Base-by-base conservation (phyloP, 495 filamentous ascomycete genomes). In the Monascus purpureus region DNA sequence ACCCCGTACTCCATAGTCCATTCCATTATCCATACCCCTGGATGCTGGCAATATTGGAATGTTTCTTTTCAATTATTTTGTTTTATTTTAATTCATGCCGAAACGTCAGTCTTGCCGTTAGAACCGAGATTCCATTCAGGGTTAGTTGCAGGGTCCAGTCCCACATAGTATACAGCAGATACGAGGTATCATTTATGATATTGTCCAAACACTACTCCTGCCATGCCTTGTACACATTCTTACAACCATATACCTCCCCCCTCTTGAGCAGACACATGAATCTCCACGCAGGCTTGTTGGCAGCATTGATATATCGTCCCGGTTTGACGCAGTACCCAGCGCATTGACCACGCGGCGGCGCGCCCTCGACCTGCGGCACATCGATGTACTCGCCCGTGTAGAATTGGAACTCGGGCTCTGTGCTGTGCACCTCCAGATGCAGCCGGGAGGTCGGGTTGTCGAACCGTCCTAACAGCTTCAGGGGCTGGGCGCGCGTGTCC, bases 371-470 rank as follows among this genome's bases (percentile, higher is more conserved):
- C 25, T 64, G 72, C 1, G 75, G 78, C n/a, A 90, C 74, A 41
- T 86, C 61, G 39, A 90, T 82, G 43, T 72, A 74, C 44, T 82
- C 77, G 28, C 86, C 90, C 0, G 83, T 92, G 59, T 95, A 95
- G 59, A 92, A 92, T 52, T 94, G 87, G 69, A 93, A 95, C 0
- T 86, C 84, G 1, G 90, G 90, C 57, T 95, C 87, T 0, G 86
- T 95, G 58, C 79, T 86, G 43, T 72, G 58, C 7, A 92, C 75
- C 42, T 93, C 81, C 13, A 95, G 72, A 45, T 92, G 75, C 38
- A 94, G 61, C 28, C 72, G 71, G 13, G 75, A 73, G 4, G 57
- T 61, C 4, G 81, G 73, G 45, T 92, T 79, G 50, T 67, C 69
- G 36, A 87, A 78, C 13, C 60, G 62, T 22, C 77, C 77, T 3